These are phyloP conservation scores for Ceratobasidium sp. DNA, from an alignment of 1,284 basidiomycete genomes.

Conservation along the genomic window DNA sequence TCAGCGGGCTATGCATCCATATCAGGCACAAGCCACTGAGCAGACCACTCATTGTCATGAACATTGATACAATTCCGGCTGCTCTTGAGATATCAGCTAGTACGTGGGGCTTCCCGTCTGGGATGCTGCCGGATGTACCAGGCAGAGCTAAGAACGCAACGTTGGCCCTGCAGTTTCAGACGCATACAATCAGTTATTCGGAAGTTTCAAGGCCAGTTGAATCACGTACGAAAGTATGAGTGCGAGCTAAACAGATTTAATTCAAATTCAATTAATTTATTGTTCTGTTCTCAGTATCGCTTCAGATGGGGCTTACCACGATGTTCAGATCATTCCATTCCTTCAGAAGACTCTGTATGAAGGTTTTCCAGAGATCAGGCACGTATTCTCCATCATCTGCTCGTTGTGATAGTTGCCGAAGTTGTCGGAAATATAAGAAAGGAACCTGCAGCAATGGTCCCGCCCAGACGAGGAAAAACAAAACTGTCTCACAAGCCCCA, in stretches of 20 bases:
- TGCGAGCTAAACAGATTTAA: conserved; percentile 3
- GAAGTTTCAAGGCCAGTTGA: too few relatives aligned
- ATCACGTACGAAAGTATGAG: conserved; percentile 19
- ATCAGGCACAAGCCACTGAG: conserved; percentile 13
- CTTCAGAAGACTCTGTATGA: conserved; percentile 15
- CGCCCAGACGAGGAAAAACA: conserved; percentile 8
- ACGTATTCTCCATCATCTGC: conserved; percentile 17
- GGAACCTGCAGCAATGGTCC: conserved; percentile 18
- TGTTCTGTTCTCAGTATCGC: not conserved
- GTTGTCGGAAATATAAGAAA: conserved; percentile 1
- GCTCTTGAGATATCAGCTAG: conserved; percentile 15
- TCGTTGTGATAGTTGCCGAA: not conserved
- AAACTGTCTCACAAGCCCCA: not conserved
- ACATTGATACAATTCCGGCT: conserved; percentile 34
- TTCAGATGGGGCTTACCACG: not conserved
- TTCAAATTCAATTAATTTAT: not conserved
- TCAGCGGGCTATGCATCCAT: conserved; percentile 22
- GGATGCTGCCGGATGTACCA: conserved; percentile 1
- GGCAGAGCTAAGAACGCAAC: conserved; percentile 29
- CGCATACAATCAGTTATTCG: not conserved
- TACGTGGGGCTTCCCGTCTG: not conserved
- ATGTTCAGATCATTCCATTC: conserved; percentile 35
- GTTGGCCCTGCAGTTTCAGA: conserved; percentile 1
- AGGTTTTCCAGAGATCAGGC: conserved; percentile 12
- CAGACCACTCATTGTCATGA: conserved; percentile 26